Evolutionary conservation across 2,329 filamentous ascomycete species (phyloP).

Genomic region (Bipolaris bicolor): DNA sequence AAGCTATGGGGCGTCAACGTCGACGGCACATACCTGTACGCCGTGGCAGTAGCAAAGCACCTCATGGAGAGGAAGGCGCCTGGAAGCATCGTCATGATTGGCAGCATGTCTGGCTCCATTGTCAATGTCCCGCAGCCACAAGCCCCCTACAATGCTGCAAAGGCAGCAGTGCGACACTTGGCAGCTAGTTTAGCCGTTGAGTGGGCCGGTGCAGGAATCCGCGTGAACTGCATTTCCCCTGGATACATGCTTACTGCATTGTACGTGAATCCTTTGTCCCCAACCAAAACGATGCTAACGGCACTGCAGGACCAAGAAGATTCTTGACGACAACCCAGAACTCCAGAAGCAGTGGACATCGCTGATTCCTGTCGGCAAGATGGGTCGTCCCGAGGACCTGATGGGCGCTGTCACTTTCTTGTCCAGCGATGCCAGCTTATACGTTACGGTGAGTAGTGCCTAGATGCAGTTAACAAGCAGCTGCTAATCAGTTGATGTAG

Average conservation of each 20-base stretch:
- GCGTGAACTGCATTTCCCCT: slow-evolving; percentile 93
- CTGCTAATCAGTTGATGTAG: slow-evolving; percentile 36
- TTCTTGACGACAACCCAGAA: slow-evolving; percentile 90
- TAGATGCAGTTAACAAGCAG: not conserved
- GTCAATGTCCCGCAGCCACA: slow-evolving; percentile 97
- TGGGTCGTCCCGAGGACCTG: slow-evolving; percentile 88
- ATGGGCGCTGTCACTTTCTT: slow-evolving; percentile 93
- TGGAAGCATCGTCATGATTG: slow-evolving; percentile 92
- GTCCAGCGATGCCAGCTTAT: slow-evolving; percentile 71
- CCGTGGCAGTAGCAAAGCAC: slow-evolving; percentile 82
- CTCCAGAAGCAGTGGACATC: slow-evolving; percentile 90
- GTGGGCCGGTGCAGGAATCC: slow-evolving; percentile 86
- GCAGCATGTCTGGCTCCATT: slow-evolving; percentile 91
- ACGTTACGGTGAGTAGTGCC: slow-evolving; percentile 42
- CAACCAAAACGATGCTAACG: slow-evolving; percentile 19
- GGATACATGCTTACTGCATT: slow-evolving; percentile 96
- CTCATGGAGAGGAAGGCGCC: slow-evolving; percentile 79
- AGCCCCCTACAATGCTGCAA: slow-evolving; percentile 89
- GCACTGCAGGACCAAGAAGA: slow-evolving; percentile 79
- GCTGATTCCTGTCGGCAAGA: slow-evolving; percentile 89
- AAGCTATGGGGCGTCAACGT: slow-evolving; percentile 96
- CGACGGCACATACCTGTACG: slow-evolving; percentile 88
- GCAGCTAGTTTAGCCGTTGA: slow-evolving; percentile 89
- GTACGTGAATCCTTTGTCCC: slow-evolving; percentile 59
- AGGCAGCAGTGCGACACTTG: slow-evolving; percentile 89